These are phyloP conservation scores for Stephania japonica DNA, from an alignment of 164 flowering plant genomes.

Conservation along the genomic window DNA sequence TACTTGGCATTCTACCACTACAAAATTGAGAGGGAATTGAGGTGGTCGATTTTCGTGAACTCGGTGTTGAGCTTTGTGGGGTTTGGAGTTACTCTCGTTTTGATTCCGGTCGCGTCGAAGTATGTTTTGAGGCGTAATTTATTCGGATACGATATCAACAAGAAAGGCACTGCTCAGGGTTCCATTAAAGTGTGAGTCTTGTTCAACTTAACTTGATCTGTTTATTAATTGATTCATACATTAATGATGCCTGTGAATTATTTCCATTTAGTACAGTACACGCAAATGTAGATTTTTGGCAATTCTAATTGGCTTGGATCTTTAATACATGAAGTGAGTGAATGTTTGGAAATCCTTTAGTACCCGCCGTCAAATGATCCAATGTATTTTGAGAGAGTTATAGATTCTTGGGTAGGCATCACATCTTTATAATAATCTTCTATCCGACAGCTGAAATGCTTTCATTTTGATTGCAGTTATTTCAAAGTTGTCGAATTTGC, in stretches of 20 bases:
- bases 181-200: slow-evolving; percentile 62
- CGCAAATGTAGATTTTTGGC: not conserved
- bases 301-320: not conserved
- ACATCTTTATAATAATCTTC: not conserved
- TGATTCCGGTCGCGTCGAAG: slow-evolving; percentile 80
- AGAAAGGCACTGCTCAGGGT: slow-evolving; percentile 84
- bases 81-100: slow-evolving; percentile 38
- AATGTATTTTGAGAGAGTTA: not conserved
- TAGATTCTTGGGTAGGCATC: not conserved
- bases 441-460: not conserved
- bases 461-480: not conserved
- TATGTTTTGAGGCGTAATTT: slow-evolving; percentile 61
- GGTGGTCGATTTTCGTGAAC: slow-evolving; percentile 58
- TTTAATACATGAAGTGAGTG: not conserved
- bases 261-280: not conserved
- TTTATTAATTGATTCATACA: not conserved
- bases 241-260: no score
- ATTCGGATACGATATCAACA: slow-evolving; percentile 83
- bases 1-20: slow-evolving; percentile 55
- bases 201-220: not conserved
- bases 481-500: not conserved
- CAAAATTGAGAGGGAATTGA: slow-evolving; percentile 52
- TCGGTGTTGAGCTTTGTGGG: slow-evolving; percentile 56
- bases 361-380: no score
- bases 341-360: no score